These are phyloP conservation scores for Diplodia seriata DNA, from an alignment of 2,329 filamentous ascomycete genomes.

Conservation along the genomic window DNA sequence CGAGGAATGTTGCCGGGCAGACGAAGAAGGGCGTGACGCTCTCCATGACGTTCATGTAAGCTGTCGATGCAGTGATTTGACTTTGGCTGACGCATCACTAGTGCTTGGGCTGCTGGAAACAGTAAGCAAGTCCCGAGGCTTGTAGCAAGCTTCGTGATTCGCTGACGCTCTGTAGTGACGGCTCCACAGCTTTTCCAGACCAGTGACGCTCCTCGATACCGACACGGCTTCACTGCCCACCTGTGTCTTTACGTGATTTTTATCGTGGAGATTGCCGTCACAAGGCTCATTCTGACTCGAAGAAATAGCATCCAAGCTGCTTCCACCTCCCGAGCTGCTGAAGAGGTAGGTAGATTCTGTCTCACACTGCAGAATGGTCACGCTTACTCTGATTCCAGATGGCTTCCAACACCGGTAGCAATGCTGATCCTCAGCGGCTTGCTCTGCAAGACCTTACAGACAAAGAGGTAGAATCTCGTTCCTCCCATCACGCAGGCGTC, in stretches of 20 bases:
- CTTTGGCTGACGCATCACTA: neutral
- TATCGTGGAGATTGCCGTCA: slow-evolving; percentile 22
- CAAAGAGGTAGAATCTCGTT: neutral
- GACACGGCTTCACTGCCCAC: slow-evolving; percentile 34
- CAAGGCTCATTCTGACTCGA: slow-evolving; percentile 32
- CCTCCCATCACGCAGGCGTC: too few species aligned
- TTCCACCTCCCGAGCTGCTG: neutral
- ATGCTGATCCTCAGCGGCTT: neutral
- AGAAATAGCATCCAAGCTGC: slow-evolving; percentile 31
- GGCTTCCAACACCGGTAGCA: neutral
- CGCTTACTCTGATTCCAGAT: neutral
- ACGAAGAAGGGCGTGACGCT: slow-evolving; percentile 36
- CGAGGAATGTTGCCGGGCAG: slow-evolving; percentile 36
- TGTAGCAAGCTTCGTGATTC: neutral
- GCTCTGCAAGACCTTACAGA: slow-evolving; percentile 17
- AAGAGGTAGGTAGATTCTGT: neutral
- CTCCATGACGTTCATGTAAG: slow-evolving; percentile 35
- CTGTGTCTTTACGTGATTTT: slow-evolving; percentile 34
- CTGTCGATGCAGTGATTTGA: neutral
- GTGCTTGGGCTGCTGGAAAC: slow-evolving; percentile 1
- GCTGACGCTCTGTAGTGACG: slow-evolving; percentile 32
- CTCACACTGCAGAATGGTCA: too few species aligned
- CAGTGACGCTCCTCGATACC: slow-evolving; percentile 35
- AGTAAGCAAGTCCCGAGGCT: neutral
- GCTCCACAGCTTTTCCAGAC: slow-evolving; percentile 36